Evolutionary conservation across 148 eudicot genomes (phyloP).

Genomic region (Cornus controversa): DNA sequence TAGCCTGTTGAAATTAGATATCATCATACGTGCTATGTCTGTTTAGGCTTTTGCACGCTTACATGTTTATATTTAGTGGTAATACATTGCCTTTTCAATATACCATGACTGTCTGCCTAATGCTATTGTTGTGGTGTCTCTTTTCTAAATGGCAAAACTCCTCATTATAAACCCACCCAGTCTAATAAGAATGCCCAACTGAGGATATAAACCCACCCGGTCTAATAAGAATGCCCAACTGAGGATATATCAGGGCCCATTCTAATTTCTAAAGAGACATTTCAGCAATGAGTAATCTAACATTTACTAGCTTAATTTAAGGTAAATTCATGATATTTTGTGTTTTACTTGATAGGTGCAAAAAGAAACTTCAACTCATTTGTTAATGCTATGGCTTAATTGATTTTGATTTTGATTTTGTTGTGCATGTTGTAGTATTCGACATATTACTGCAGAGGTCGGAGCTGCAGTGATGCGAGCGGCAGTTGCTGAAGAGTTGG

Average conservation of each 20-base stretch:
- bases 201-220: neutral
- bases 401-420: neutral
- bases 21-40: too few relatives aligned
- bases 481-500: conserved; percentile 75
- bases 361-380: neutral
- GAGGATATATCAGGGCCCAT: neutral
- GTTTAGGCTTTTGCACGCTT: too few relatives aligned
- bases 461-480: conserved; percentile 80
- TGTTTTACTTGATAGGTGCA: neutral
- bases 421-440: conserved; percentile 49
- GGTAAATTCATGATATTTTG: neutral
- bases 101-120: neutral
- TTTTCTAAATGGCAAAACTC: neutral
- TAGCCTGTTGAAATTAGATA: too few relatives aligned
- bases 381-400: neutral
- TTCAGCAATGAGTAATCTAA: too few relatives aligned
- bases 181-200: neutral
- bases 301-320: neutral
- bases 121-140: neutral
- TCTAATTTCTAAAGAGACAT: too few relatives aligned
- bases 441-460: conserved; percentile 92
- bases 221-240: neutral
- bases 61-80: too few relatives aligned
- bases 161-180: neutral
- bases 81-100: too few relatives aligned